These are phyloP conservation scores for Diplotaxis tenuifolia DNA, from an alignment of 345 rosid genomes.

Conservation along the genomic window DNA sequence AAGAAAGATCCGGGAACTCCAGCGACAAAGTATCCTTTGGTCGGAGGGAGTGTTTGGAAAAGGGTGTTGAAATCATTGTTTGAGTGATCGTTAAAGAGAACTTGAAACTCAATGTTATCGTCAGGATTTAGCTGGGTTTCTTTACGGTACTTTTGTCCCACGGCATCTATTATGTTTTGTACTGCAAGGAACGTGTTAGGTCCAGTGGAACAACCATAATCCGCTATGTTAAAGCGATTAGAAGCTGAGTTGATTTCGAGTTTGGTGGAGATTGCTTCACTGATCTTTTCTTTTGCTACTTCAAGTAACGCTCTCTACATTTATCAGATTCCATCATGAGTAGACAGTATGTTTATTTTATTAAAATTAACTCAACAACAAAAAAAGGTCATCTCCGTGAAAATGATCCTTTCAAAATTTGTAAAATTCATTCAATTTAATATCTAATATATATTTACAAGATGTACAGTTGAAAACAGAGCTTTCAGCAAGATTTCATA, in stretches of 20 bases:
- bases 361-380: too few species aligned
- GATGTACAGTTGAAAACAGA: neutral
- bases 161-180: slow-evolving; percentile 45
- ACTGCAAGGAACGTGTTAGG: slow-evolving; percentile 54
- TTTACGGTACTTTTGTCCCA: slow-evolving; percentile 32
- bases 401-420: neutral
- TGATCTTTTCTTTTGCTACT: slow-evolving; percentile 35
- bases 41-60: slow-evolving; percentile 40
- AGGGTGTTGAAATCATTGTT: slow-evolving; percentile 65
- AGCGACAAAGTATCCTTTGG: slow-evolving; percentile 34
- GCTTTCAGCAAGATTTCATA: neutral
- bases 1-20: slow-evolving; percentile 53
- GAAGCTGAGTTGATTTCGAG: slow-evolving; percentile 37
- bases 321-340: neutral
- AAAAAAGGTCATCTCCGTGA: neutral
- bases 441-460: neutral
- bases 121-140: neutral
- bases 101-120: slow-evolving; percentile 44
- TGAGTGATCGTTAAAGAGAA: slow-evolving; percentile 52
- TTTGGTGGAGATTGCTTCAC: slow-evolving; percentile 39
- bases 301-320: slow-evolving; percentile 37
- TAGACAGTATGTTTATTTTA: neutral
- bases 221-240: slow-evolving; percentile 42
- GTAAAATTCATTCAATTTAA: neutral
- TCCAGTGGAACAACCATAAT: slow-evolving; percentile 56